Conservation (phyloP, 164 flowering plant genomes). For the Piper betle region DNA sequence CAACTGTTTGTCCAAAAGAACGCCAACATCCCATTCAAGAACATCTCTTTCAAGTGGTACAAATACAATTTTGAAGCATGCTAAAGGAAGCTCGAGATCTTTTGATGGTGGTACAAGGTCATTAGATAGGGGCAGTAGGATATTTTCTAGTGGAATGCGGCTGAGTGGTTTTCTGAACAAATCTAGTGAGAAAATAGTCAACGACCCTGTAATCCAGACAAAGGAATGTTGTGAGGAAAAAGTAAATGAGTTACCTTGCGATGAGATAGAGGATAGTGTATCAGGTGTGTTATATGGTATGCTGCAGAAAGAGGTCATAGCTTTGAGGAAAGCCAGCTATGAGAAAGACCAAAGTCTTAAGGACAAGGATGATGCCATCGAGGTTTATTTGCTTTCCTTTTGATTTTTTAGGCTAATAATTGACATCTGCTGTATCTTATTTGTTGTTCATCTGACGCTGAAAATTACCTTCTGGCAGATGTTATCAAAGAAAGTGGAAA, state of each 20-base stretch:
- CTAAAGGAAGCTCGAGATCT: slow-evolving; percentile 9
- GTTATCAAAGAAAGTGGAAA: not conserved
- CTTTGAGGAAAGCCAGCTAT: no score
- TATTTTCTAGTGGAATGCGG: not conserved
- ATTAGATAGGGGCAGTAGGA: not conserved
- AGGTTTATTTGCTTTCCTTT: slow-evolving; percentile 9
- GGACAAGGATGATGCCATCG: slow-evolving; percentile 24
- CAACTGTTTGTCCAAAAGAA: no score
- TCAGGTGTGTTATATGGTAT: slow-evolving; percentile 12
- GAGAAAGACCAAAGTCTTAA: no score
- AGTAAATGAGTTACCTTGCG: not conserved
- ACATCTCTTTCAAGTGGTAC: no score
- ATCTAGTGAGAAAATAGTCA: slow-evolving; percentile 3
- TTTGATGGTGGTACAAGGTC: slow-evolving; percentile 15
- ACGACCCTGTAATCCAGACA: no score
- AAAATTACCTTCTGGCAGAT: slow-evolving; percentile 10
- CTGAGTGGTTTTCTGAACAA: not conserved
- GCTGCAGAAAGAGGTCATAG: no score
- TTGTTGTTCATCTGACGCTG: not conserved
- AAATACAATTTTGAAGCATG: no score
- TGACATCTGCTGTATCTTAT: not conserved
- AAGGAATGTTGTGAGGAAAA: no score
- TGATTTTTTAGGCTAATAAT: not conserved
- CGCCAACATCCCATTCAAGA: no score
- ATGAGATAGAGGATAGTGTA: slow-evolving; percentile 12